Conservation (phyloP, 371 early-diverging fungal species). For the Fennellomyces sp. region DNA sequence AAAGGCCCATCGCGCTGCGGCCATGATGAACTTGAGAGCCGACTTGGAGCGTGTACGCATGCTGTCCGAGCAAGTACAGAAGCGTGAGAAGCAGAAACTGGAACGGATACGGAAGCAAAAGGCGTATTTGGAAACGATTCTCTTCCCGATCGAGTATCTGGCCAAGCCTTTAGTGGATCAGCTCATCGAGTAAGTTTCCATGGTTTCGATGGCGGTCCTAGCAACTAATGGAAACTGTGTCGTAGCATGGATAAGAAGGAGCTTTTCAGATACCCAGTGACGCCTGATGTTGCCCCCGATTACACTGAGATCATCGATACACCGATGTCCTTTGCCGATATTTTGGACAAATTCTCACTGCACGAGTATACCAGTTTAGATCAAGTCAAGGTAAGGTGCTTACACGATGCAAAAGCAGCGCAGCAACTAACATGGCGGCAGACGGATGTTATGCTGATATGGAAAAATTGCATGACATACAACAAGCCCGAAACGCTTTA, state of each 20-base stretch:
- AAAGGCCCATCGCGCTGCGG: slow-evolving; percentile 65
- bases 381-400: slow-evolving; percentile 45
- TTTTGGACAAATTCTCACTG: slow-evolving; percentile 42
- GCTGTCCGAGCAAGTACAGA: slow-evolving; percentile 84
- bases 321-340: slow-evolving; percentile 64
- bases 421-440: no score
- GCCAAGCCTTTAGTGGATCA: slow-evolving; percentile 66
- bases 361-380: slow-evolving; percentile 42
- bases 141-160: slow-evolving; percentile 76
- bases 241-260: slow-evolving; percentile 48
- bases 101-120: slow-evolving; percentile 61
- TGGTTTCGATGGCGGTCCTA: background rate
- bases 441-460: slow-evolving; percentile 72
- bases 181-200: slow-evolving; percentile 59
- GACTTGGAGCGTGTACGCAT: slow-evolving; percentile 90
- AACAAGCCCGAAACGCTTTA: slow-evolving; percentile 78
- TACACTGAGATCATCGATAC: slow-evolving; percentile 72
- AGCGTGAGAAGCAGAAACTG: slow-evolving; percentile 87
- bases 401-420: no score
- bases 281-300: slow-evolving; percentile 79
- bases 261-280: slow-evolving; percentile 70
- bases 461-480: slow-evolving; percentile 77
- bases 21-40: slow-evolving; percentile 65
- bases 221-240: background rate
- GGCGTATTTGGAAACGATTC: slow-evolving; percentile 66